Evolutionary conservation across 2,329 filamentous ascomycete genomes (phyloP).

Genomic region (Verticillium albo-atrum): DNA sequence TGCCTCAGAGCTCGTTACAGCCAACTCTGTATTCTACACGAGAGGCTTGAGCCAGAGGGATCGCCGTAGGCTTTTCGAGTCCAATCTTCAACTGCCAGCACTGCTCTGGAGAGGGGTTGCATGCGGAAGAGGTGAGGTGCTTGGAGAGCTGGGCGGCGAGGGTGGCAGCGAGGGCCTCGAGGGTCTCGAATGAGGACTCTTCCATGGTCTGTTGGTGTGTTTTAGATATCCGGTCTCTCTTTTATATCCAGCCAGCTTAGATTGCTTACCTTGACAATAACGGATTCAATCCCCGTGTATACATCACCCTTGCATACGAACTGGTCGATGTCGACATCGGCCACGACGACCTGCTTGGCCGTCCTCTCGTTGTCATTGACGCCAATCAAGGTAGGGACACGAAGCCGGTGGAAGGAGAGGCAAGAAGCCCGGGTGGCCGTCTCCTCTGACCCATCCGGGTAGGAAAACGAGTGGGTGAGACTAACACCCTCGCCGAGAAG

Average conservation of each 20-base stretch:
- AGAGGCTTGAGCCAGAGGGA: slow-evolving; percentile 68
- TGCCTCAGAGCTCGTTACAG: background rate
- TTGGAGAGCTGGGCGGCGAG: slow-evolving; percentile 28
- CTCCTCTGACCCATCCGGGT: background rate
- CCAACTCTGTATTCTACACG: slow-evolving; percentile 47
- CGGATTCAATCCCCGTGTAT: slow-evolving; percentile 52
- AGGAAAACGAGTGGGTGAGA: slow-evolving; percentile 24
- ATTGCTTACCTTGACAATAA: slow-evolving; percentile 54
- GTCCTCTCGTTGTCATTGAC: slow-evolving; percentile 67
- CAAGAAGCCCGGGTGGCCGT: slow-evolving; percentile 5
- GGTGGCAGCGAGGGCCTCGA: slow-evolving; percentile 55
- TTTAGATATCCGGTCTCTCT: background rate
- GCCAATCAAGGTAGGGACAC: slow-evolving; percentile 65
- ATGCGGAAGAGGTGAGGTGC: slow-evolving; percentile 17
- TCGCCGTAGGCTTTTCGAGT: slow-evolving; percentile 69
- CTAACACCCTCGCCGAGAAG: slow-evolving; percentile 59
- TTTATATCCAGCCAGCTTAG: background rate
- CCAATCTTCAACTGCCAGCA: slow-evolving; percentile 53
- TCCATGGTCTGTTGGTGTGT: slow-evolving; percentile 41
- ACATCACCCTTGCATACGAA: slow-evolving; percentile 39
- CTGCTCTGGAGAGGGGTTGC: background rate
- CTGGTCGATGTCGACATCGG: slow-evolving; percentile 58
- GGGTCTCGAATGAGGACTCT: slow-evolving; percentile 55
- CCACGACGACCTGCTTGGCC: slow-evolving; percentile 62
- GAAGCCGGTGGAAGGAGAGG: slow-evolving; percentile 52